Evolutionary conservation across 768 basidiomycete genomes (phyloP).

Genomic region (Dioszegia crocea): DNA sequence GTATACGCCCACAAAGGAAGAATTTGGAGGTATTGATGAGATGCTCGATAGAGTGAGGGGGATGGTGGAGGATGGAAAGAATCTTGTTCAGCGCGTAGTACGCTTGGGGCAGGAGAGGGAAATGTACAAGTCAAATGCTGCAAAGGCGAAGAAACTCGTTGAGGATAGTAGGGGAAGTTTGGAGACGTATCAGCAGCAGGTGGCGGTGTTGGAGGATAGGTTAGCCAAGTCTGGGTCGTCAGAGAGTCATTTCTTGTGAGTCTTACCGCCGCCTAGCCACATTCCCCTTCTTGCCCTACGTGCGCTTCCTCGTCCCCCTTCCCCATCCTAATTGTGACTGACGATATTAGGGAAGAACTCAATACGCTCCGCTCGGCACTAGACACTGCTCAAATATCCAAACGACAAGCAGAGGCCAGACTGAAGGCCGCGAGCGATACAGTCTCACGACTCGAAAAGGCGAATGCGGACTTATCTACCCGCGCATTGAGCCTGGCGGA

Average conservation of each 20-base stretch:
- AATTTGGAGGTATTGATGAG: slow-evolving; percentile 67
- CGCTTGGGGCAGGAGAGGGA: slow-evolving; percentile 87
- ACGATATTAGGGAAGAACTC: slow-evolving; percentile 32
- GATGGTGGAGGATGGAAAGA: slow-evolving; percentile 73
- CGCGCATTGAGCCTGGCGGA: slow-evolving; percentile 67
- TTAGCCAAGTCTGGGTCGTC: slow-evolving; percentile 37
- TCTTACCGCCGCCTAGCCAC: no score
- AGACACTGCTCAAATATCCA: slow-evolving; percentile 26
- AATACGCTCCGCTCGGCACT: slow-evolving; percentile 41
- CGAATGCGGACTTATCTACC: slow-evolving; percentile 72
- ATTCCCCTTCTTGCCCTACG: no score
- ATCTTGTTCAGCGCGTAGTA: slow-evolving; percentile 75
- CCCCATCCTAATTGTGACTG: neutral
- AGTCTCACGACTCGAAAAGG: slow-evolving; percentile 67
- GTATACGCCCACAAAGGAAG: slow-evolving; percentile 55
- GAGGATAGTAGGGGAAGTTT: slow-evolving; percentile 73
- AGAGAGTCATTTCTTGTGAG: slow-evolving; percentile 41
- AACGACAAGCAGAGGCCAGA: slow-evolving; percentile 35
- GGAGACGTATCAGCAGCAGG: slow-evolving; percentile 77
- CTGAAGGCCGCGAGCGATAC: slow-evolving; percentile 67
- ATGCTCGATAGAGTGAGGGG: slow-evolving; percentile 75
- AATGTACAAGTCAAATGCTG: slow-evolving; percentile 84
- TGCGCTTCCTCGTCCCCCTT: no score
- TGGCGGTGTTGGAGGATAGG: slow-evolving; percentile 44
- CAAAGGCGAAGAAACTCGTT: slow-evolving; percentile 82